These are phyloP conservation scores for Rhodosporidiobolus sp. DNA, from an alignment of 768 basidiomycete species.

Conservation along the genomic window DNA sequence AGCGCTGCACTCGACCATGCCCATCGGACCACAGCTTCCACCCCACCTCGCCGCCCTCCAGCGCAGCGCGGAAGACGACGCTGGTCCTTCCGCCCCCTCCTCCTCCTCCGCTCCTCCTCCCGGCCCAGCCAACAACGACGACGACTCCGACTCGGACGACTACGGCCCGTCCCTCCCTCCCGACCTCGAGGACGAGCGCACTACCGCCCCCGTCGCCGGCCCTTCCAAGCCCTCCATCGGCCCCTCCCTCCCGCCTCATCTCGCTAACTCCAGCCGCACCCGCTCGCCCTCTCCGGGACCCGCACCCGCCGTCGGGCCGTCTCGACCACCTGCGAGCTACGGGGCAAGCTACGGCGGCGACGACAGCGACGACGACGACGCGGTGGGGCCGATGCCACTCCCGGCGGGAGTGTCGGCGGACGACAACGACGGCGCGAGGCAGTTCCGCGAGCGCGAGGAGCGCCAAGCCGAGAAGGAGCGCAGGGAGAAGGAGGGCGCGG, in stretches of 20 bases:
- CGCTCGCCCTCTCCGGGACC: neutral
- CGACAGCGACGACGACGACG: constrained; percentile 58
- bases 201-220: constrained; percentile 22
- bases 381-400: constrained; percentile 76
- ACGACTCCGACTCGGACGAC: constrained; percentile 51
- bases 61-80: neutral
- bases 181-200: constrained; percentile 55
- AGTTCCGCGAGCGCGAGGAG: constrained; percentile 83
- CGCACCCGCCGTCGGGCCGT: constrained; percentile 29
- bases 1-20: neutral
- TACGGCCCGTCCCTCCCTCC: constrained; percentile 73
- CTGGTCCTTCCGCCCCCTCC: neutral
- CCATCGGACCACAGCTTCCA: constrained; percentile 62
- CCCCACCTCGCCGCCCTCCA: constrained; percentile 50
- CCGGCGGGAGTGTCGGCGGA: constrained; percentile 52
- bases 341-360: neutral
- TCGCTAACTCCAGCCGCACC: constrained; percentile 45
- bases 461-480: constrained; percentile 67
- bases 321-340: constrained; percentile 6
- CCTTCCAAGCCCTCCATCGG: neutral
- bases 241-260: constrained; percentile 20
- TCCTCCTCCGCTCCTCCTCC: neutral
- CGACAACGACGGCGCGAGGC: constrained; percentile 63
- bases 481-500: constrained; percentile 58
- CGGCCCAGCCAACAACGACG: neutral